A percentile compares a stretch with the other conserved stretches of the same genome.
phyloP scores from a whole-genome alignment of 805 yeast species.

The Sugiyamaella marilandica region DNA sequence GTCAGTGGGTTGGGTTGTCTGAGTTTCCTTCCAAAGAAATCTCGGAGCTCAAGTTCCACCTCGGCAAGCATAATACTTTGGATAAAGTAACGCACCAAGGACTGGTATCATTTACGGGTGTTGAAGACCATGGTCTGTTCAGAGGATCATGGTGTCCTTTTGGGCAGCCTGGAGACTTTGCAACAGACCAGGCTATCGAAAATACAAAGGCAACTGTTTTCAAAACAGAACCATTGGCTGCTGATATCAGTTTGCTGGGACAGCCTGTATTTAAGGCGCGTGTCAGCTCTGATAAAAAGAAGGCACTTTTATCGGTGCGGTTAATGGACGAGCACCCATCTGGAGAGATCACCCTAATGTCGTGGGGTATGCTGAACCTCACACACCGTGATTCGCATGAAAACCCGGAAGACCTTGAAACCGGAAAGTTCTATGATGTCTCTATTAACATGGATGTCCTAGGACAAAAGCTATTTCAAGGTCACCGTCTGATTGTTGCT shows the following conservation, averaged over 20 bases:
- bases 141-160: constrained; percentile 46
- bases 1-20: constrained; percentile 38
- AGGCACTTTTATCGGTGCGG: constrained; percentile 40
- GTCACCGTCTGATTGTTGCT: constrained; percentile 39
- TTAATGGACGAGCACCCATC: constrained; percentile 40
- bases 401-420: constrained; percentile 35
- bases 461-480: constrained; percentile 35
- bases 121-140: constrained; percentile 39
- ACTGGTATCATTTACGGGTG: neutral
- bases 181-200: constrained; percentile 42
- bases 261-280: constrained; percentile 34
- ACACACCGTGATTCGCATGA: constrained; percentile 41
- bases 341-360: constrained; percentile 37
- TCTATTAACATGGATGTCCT: constrained; percentile 36
- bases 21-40: constrained; percentile 1
- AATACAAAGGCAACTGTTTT: constrained; percentile 38
- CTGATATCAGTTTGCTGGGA: constrained; percentile 35
- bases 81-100: neutral
- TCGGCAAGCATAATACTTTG: neutral
- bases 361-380: constrained; percentile 45
- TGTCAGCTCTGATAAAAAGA: constrained; percentile 35
- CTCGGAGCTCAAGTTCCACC: constrained; percentile 12
- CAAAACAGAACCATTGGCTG: constrained; percentile 31
- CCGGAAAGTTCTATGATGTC: constrained; percentile 34
- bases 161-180: constrained; percentile 45